Evolutionary conservation across 768 basidiomycete species (phyloP).

Genomic region (Tephrocybe sp.): DNA sequence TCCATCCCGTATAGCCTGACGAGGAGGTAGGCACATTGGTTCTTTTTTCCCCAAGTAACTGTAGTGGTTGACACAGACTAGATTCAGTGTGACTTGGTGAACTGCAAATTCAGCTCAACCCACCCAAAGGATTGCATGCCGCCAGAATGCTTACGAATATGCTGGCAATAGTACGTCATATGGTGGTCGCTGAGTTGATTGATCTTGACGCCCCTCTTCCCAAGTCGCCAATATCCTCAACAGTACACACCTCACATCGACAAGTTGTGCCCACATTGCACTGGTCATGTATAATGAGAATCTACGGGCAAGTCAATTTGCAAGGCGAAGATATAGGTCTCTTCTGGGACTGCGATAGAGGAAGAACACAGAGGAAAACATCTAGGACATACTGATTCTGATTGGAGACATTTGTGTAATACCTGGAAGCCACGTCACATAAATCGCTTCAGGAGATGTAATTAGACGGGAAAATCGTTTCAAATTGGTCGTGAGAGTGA

Average conservation of each 20-base stretch:
- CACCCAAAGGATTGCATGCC: conserved; percentile 51
- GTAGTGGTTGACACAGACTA: too few relatives aligned
- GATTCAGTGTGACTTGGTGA: conserved; percentile 60
- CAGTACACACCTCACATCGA: conserved; percentile 69
- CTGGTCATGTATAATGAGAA: conserved; percentile 4
- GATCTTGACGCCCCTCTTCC: conserved; percentile 13
- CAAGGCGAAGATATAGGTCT: background rate
- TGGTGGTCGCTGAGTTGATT: background rate
- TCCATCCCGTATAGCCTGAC: conserved; percentile 44
- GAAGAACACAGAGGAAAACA: background rate
- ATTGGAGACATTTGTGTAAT: conserved; percentile 3
- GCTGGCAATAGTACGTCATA: conserved; percentile 68
- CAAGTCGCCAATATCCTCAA: conserved; percentile 60
- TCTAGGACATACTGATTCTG: conserved; percentile 7
- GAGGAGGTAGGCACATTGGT: conserved; percentile 56
- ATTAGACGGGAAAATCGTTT: background rate
- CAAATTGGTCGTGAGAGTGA: conserved; percentile 6
- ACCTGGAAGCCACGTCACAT: background rate
- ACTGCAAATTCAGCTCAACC: conserved; percentile 61
- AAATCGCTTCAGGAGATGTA: background rate
- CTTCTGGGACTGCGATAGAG: background rate
- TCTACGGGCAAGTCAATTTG: background rate
- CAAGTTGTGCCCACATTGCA: conserved; percentile 54
- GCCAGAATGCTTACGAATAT: conserved; percentile 51
- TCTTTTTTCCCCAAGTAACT: too few relatives aligned